phyloP scores from a whole-genome alignment of 306 rosid species.

The Argentina anserina region DNA sequence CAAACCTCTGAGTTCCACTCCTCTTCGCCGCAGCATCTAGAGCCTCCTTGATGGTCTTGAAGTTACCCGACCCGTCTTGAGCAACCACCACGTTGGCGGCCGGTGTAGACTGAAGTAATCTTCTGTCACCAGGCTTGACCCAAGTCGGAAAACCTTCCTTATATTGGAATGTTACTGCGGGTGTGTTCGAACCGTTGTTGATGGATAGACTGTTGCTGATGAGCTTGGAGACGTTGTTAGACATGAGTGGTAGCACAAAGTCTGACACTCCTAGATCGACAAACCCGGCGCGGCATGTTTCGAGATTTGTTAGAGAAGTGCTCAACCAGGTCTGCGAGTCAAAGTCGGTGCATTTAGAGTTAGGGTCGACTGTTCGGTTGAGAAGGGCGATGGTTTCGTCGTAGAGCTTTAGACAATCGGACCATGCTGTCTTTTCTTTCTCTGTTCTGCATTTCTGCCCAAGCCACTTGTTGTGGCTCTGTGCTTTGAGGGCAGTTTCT shows the following conservation, averaged over 20 bases:
- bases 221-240: slow-evolving; percentile 47
- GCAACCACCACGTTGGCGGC: slow-evolving; percentile 49
- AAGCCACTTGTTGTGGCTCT: slow-evolving; percentile 31
- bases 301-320: slow-evolving; percentile 46
- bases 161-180: slow-evolving; percentile 7
- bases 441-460: slow-evolving; percentile 34
- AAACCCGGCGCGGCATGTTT: slow-evolving; percentile 50
- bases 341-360: slow-evolving; percentile 20
- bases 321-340: slow-evolving; percentile 61
- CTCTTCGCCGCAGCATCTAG: slow-evolving; percentile 35
- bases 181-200: slow-evolving; percentile 25
- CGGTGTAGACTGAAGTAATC: slow-evolving; percentile 34
- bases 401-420: slow-evolving; percentile 47
- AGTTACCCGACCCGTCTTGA: slow-evolving; percentile 50
- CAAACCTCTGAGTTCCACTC: slow-evolving; percentile 40
- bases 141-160: slow-evolving; percentile 42
- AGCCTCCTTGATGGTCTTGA: slow-evolving; percentile 36
- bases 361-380: slow-evolving; percentile 41
- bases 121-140: slow-evolving; percentile 39
- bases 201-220: slow-evolving; percentile 41
- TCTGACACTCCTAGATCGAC: slow-evolving; percentile 43
- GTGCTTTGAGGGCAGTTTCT: slow-evolving; percentile 33
- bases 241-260: slow-evolving; percentile 34
- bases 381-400: slow-evolving; percentile 41
- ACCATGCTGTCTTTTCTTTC: slow-evolving; percentile 47